Base-by-base conservation (phyloP, 23 red algal genomes). In the Gracilaria caudata region DNA sequence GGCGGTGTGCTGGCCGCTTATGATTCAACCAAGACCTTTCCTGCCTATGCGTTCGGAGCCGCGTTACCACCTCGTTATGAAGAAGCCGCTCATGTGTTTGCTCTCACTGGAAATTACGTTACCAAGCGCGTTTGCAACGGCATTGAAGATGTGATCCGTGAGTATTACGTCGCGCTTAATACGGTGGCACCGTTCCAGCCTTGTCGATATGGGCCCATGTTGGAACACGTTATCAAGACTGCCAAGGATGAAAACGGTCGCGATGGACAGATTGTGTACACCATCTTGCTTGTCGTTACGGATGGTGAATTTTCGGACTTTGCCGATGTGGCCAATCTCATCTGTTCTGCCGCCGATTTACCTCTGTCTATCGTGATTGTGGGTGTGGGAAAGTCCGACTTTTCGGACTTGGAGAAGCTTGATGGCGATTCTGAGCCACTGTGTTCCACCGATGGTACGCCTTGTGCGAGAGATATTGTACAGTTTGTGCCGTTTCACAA, bases 291-390 rank as follows among this genome's bases (percentile, higher is more conserved):
- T 54, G 36, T 97, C 8, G 47, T 97, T 25, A 97, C 94, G 4
- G 94, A 97, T 63, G 94, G 94, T 7, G 90, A 90, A 33, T 86
- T 96, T 68, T 82, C 88, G 56, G 94, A 96, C 73, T 83, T 92
- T 51, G 58, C 79, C 21, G 90, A 92, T 63, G 64, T 89, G n/a
- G 61, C 83, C 29, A 74, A 88, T 14, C 73, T 85, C 5, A 93
- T 97, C 23, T 76, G 41, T 45, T 72, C 43, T 79, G 94, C 94
- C 19, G 77, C 93, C 7, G 90, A 74, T 26, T 66, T 94, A 23
- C 89, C 89, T 10, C 58, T 97, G 16, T 93, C 88, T 3, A 94
- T 97, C 35, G 84, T 93, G 21, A 88, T 97, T 76, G 86, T 97
- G 29, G 94, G 94, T 11, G 86, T 97, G 5, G 94, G 94, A 53